Conservation (phyloP, 345 rosid species). For the Anacardium occidentale region DNA sequence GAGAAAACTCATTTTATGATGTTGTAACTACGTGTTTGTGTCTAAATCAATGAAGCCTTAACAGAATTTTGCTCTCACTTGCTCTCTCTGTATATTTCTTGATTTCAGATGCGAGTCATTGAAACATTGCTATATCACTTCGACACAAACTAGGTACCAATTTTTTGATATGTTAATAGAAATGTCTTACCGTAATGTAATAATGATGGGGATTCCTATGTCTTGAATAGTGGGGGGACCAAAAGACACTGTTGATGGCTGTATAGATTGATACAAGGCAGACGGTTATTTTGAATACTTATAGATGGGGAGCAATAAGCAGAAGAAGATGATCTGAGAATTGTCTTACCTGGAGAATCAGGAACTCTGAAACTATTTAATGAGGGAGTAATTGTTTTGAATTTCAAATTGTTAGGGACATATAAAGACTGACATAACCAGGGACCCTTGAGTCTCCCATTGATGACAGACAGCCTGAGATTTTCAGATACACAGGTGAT, state of each 20-base stretch:
- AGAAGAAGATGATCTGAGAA: conserved; percentile 3
- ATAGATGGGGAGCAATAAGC: neutral
- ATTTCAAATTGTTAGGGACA: conserved; percentile 12
- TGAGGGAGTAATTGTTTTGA: conserved; percentile 8
- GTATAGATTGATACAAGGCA: neutral
- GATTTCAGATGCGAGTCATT: too few relatives aligned
- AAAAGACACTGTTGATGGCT: neutral
- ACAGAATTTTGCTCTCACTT: neutral
- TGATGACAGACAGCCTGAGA: conserved; percentile 2
- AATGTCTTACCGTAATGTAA: too few relatives aligned
- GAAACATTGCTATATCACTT: too few relatives aligned
- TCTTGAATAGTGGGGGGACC: conserved; percentile 8
- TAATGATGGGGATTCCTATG: too few relatives aligned
- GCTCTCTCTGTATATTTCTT: neutral
- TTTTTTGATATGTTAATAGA: too few relatives aligned
- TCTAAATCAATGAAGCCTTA: conserved; percentile 24
- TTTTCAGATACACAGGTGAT: conserved; percentile 12
- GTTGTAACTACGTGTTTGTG: conserved; percentile 9
- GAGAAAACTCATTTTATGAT: conserved; percentile 11
- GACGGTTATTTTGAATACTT: neutral
- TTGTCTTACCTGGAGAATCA: conserved; percentile 24
- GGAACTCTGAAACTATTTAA: conserved; percentile 3
- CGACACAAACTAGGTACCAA: too few relatives aligned
- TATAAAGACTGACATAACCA: neutral
- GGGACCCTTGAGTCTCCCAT: neutral